Percentiles rank a stretch among this genome's conserved stretches.
Evolutionary conservation across 345 rosid species (phyloP).

Genomic region (Camelina neglecta): DNA sequence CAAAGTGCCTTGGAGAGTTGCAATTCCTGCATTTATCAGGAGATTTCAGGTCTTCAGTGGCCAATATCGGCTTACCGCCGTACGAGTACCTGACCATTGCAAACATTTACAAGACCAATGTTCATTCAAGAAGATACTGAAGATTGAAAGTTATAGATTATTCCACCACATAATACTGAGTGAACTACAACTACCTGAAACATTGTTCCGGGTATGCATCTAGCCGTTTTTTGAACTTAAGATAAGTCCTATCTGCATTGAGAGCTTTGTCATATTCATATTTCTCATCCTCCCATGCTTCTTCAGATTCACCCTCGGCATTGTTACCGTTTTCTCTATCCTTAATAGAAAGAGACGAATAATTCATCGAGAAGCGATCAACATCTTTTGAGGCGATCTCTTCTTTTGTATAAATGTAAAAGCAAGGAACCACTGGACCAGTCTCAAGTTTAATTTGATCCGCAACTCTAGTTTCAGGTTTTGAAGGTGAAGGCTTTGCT

Average conservation of each 20-base stretch:
- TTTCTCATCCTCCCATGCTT: slow-evolving; percentile 70
- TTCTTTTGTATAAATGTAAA: slow-evolving; percentile 70
- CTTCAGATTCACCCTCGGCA: slow-evolving; percentile 60
- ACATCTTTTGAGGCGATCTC: slow-evolving; percentile 52
- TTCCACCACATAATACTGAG: background rate
- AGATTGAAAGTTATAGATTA: background rate
- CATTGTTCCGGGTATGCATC: slow-evolving; percentile 87
- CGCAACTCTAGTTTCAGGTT: slow-evolving; percentile 29
- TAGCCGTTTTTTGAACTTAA: slow-evolving; percentile 82
- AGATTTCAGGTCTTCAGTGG: slow-evolving; percentile 49
- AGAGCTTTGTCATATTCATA: slow-evolving; percentile 87
- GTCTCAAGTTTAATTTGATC: slow-evolving; percentile 37
- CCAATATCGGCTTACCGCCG: slow-evolving; percentile 74
- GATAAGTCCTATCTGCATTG: slow-evolving; percentile 82
- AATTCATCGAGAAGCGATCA: slow-evolving; percentile 47
- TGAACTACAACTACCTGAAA: slow-evolving; percentile 59
- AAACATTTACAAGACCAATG: background rate
- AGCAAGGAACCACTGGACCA: slow-evolving; percentile 80
- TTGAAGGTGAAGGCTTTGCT: slow-evolving; percentile 44
- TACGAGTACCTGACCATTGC: slow-evolving; percentile 61
- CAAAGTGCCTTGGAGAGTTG: slow-evolving; percentile 66
- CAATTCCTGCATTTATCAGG: slow-evolving; percentile 65
- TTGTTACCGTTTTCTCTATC: slow-evolving; percentile 49
- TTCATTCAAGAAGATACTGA: background rate
- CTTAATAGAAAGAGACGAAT: slow-evolving; percentile 55